Base-by-base conservation (phyloP, 768 basidiomycete species). In the Mycena kentingensis region DNA sequence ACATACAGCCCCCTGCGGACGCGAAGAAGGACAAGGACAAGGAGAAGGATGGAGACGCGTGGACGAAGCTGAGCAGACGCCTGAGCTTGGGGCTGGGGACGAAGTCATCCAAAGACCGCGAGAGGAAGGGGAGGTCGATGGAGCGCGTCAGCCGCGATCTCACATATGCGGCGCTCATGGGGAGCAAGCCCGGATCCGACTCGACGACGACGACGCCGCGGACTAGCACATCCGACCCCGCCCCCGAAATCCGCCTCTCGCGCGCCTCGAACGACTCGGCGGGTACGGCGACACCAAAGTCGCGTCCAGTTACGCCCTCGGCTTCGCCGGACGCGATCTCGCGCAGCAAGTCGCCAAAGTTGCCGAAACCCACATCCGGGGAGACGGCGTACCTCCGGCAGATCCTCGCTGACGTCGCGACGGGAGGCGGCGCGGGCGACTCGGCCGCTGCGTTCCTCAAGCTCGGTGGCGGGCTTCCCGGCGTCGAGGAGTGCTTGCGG, bases 401-500 rank as follows among this genome's bases (percentile, higher is more conserved):
- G 49, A 80, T 90, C 28, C 75, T 90, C 10, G 85, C 88, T 0
- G 87, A 90, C 51, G 73, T 84, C 18, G 73, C 77, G 26, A 69
- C n/a, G n/a, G n/a, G 53, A 4, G 47, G 52, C 24, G 19, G 42
- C 25, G 41, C 13, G 7, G 41, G 41, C 5, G 41, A 42, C 26
- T 19, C 41, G 21, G 58, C 55, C 10, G 49, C 52, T 19, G 11
- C 44, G 31, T 60, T 53, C 54, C 58, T 60, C 37, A 60, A 60
- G 48, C 54, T 60, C 25, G 58, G 58, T 46, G 75, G 72, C 21
- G 77, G 79, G 36, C 71, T 84, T 11, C 76, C 80, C 5, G 81
- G 84, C 0, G 73, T 87, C 24, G 88, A 90, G 62, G 92, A 94
- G 51, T 92, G 90, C 57, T 69, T 96, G 53, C 77, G 84, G 57